Base-by-base conservation (phyloP, 805 yeast genomes). In the Spathaspora girioi region DNA sequence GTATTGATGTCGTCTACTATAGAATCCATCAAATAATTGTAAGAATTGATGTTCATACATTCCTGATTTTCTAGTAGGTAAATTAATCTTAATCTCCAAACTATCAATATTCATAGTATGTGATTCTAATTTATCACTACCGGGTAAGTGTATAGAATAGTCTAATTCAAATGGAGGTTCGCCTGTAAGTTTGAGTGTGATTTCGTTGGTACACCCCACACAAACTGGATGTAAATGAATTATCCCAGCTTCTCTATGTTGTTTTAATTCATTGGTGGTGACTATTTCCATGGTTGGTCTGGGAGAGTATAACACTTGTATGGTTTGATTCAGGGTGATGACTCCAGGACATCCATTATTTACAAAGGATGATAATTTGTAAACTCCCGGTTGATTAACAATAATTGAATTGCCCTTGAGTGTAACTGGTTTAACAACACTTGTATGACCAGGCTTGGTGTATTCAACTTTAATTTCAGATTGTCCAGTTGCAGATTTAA, bases 161-260 rank as follows among this genome's bases (percentile, higher is more conserved):
- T 80, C 82, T 23, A 91, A 69, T n/a, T 79, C 67, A 56, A 89
- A 89, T 20, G 93, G 92, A 1, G 84, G 75, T 5, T 79, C 66
- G 1, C 90, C 93, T 40, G 68, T 68, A 35, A 87, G 64, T 1
- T 75, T 63, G 32, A 87, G 50, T 7, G 56, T 58, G 9, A 70
- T 58, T 17, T 58, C 56, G 35, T 66, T 62, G 2, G 51, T 48
- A 31, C 70, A 64, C 27, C 61, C 57, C 47, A 69, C 72, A 50
- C 79, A 74, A 2, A 69, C 60, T 6, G 75, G 58, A 1, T 53
- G 56, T 48, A 66, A 62, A 27, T 56, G 66, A 7, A 54, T 48
- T 15, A 54, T 56, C n/a, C 49, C 50, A n/a, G 63, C 67, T 15
- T 58, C 66, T n/a, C 47, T 50, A 46, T 65, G 66, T 51, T 64